These are phyloP conservation scores for Alternaria longipes DNA, from an alignment of 2,329 filamentous ascomycete species.

Conservation along the genomic window DNA sequence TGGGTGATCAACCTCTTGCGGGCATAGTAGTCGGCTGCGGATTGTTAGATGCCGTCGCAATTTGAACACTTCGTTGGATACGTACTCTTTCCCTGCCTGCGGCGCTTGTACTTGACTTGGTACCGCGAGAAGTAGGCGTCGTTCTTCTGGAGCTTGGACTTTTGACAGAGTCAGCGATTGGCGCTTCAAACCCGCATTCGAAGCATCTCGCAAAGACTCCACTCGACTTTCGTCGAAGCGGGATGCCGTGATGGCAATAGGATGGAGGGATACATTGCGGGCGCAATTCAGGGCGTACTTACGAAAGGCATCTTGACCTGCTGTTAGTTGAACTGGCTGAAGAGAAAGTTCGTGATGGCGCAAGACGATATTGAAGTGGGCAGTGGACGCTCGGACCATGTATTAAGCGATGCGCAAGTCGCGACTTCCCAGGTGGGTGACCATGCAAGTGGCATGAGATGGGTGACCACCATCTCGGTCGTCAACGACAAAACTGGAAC, in stretches of 20 bases:
- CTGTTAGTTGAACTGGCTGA: slow-evolving; percentile 40
- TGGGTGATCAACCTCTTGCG: slow-evolving; percentile 99
- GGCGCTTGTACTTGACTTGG: slow-evolving; percentile 99
- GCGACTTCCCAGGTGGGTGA: slow-evolving; percentile 20
- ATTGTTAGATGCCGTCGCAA: slow-evolving; percentile 63
- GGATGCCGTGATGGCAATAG: slow-evolving; percentile 32
- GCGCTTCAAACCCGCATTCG: slow-evolving; percentile 88
- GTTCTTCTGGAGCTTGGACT: slow-evolving; percentile 98
- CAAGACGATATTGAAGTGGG: slow-evolving; percentile 21
- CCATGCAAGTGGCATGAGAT: slow-evolving; percentile 11
- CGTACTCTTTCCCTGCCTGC: slow-evolving; percentile 96
- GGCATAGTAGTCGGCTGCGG: slow-evolving; percentile 94
- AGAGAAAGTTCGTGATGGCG: slow-evolving; percentile 34
- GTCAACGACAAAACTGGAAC: not conserved
- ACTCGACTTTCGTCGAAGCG: slow-evolving; percentile 43
- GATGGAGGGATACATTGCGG: slow-evolving; percentile 14
- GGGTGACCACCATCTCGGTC: slow-evolving; percentile 8
- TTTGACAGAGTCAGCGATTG: slow-evolving; percentile 97
- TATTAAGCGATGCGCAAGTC: slow-evolving; percentile 26
- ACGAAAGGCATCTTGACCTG: slow-evolving; percentile 59
- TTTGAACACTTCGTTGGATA: slow-evolving; percentile 49
- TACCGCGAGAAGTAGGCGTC: slow-evolving; percentile 99
- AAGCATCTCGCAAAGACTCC: slow-evolving; percentile 85
- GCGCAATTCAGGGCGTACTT: slow-evolving; percentile 49
- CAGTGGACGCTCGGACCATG: slow-evolving; percentile 19